phyloP scores from a whole-genome alignment of 352 stramenopile species.

The Phytophthora fragariaefolia region DNA sequence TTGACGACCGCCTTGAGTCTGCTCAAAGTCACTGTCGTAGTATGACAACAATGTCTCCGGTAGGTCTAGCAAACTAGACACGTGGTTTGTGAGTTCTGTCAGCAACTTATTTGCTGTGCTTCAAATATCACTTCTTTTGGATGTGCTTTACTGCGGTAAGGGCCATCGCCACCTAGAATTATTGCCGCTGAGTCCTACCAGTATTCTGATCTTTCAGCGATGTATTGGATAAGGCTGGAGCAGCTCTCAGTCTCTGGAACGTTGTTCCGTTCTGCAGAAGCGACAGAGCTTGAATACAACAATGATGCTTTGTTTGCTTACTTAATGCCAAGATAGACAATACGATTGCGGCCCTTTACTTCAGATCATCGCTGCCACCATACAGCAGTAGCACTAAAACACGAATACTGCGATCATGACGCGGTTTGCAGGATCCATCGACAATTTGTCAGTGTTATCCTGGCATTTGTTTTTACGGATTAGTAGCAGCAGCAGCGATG shows the following conservation, averaged over 20 bases:
- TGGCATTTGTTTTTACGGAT: constrained; percentile 2
- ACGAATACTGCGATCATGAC: neutral
- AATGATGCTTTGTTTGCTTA: neutral
- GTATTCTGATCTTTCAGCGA: neutral
- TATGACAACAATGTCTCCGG: too few relatives aligned
- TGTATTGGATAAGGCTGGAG: neutral
- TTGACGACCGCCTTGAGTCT: too few relatives aligned
- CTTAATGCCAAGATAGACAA: neutral
- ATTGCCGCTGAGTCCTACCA: neutral
- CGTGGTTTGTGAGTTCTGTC: too few relatives aligned
- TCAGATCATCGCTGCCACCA: neutral
- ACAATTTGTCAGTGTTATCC: neutral
- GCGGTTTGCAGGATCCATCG: neutral
- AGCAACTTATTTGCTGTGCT: too few relatives aligned
- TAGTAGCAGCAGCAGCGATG: constrained; percentile 1
- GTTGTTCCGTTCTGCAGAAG: neutral
- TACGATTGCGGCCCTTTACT: neutral
- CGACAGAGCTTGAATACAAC: neutral
- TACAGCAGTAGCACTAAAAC: neutral
- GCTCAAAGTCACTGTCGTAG: too few relatives aligned
- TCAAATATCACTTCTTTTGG: too few relatives aligned
- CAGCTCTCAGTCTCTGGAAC: neutral
- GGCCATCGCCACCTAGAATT: neutral
- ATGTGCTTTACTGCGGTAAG: too few relatives aligned
- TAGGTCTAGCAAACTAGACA: too few relatives aligned